Percentiles rank a stretch among this genome's conserved stretches.
These are phyloP conservation scores for Sclerotinia borealis DNA, from an alignment of 2,329 filamentous ascomycete genomes.

Conservation along the genomic window DNA sequence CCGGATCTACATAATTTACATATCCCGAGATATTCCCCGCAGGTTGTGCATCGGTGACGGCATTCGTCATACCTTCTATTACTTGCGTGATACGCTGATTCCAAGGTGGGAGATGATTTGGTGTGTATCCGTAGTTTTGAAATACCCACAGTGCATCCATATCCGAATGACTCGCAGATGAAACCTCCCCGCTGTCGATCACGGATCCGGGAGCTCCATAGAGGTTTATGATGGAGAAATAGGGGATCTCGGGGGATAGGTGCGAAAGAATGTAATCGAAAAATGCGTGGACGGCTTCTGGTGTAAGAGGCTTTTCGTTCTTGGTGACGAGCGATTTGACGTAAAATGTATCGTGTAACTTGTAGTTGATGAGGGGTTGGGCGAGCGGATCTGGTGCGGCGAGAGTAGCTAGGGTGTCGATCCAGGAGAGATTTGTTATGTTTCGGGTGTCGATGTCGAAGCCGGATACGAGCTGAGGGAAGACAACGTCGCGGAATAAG, in stretches of 20 bases:
- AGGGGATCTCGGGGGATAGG: constrained; percentile 15
- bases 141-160: constrained; percentile 23
- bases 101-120: constrained; percentile 14
- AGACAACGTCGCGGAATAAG: constrained; percentile 36
- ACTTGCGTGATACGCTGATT: constrained; percentile 12
- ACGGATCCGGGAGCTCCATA: constrained; percentile 19
- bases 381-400: constrained; percentile 11
- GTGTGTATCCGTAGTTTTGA: constrained; percentile 21
- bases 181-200: constrained; percentile 13
- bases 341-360: constrained; percentile 38
- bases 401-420: constrained; percentile 30
- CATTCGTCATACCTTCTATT: constrained; percentile 20
- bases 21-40: constrained; percentile 26
- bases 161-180: constrained; percentile 16
- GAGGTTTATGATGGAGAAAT: constrained; percentile 23
- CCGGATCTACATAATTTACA: constrained; percentile 26
- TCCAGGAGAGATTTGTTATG: constrained; percentile 28
- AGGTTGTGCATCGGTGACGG: constrained; percentile 19
- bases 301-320: constrained; percentile 11
- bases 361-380: constrained; percentile 34
- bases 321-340: constrained; percentile 10
- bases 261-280: constrained; percentile 13
- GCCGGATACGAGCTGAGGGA: constrained; percentile 35
- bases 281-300: constrained; percentile 12
- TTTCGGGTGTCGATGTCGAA: constrained; percentile 28